Evolutionary conservation across 2,329 filamentous ascomycete genomes (phyloP), one percentile per base, ranked within the genome.

Genomic region (Didymella pinodella): DNA sequence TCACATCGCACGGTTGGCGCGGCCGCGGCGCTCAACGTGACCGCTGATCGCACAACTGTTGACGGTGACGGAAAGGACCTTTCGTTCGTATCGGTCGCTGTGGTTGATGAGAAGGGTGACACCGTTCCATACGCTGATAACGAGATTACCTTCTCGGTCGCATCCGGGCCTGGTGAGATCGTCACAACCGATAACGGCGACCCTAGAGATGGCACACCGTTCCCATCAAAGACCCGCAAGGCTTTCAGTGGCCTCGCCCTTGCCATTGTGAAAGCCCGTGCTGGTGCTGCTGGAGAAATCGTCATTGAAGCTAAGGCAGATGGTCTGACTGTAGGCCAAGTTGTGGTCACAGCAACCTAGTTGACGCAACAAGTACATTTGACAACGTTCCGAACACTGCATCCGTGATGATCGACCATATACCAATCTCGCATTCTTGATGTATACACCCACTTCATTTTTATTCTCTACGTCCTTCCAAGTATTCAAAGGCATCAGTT

Each of bases 171-270:
- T 2, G 84, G 78, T 0, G 70, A 79, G 65, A 81, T 85, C 38
- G 75, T 83, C 1, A 71, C 80, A 0, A 85, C 83, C 0, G 83
- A 85, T 49, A 85, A 85, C 51, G 84, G 84, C 1, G 77, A 84
- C 54, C 66, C 68, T 10, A 63, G 68, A 1, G 68, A 74, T 28
- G 55, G 65, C 12, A 62, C 54, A 3, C 57, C 60, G 22, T 74
- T 74, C 20, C 65, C 64, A 1, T 72, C 64, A 0, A 43, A 57
- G 20, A 58, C 34, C 16, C 54, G 72, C 4, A 68, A 72, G 44
- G 68, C 69, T 6, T 73, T 72, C 41, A 70, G 57, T 56, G 70
- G 70, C 2, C 48, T 68, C 18, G 68, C 66, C 14, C 59, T 73
- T 18, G 70, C 62, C 2, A 68, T 73, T 52, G 59, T 71, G 7